Conservation (phyloP, 129 eudicot species). For the Smallanthus sonchifolius region DNA sequence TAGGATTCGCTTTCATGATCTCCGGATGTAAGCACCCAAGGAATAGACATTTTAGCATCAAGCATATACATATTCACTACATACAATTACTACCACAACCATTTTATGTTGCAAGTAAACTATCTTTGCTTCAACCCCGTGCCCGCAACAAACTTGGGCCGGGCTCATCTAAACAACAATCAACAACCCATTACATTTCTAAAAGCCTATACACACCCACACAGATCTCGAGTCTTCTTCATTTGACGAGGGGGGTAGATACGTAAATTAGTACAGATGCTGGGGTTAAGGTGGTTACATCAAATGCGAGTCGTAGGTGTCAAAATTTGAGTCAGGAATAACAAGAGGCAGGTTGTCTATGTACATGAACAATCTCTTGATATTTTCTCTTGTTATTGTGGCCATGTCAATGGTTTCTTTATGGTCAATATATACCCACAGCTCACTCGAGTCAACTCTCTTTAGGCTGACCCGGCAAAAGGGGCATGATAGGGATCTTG, state of each 20-base stretch:
- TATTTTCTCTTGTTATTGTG: constrained; percentile 47
- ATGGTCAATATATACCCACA: constrained; percentile 53
- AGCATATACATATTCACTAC: too few species aligned
- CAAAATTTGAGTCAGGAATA: constrained; percentile 52
- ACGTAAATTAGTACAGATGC: constrained; percentile 22
- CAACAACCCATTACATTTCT: too few species aligned
- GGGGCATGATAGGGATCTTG: constrained; percentile 60
- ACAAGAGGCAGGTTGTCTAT: constrained; percentile 61
- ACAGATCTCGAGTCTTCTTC: neutral
- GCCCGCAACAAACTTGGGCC: too few species aligned
- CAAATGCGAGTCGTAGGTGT: constrained; percentile 51
- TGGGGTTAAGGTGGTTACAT: constrained; percentile 32
- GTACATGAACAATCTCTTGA: constrained; percentile 52
- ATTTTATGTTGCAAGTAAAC: too few species aligned
- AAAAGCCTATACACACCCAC: too few species aligned
- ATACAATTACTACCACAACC: too few species aligned
- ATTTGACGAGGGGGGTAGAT: constrained; percentile 12
- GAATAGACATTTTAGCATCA: too few species aligned
- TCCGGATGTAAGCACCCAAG: too few species aligned
- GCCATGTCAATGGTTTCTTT: constrained; percentile 48
- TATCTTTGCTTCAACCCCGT: too few species aligned
- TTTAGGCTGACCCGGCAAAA: constrained; percentile 69
- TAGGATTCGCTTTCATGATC: too few species aligned
- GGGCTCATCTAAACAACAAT: too few species aligned
- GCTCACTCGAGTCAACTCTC: constrained; percentile 60